These are phyloP conservation scores for Pisolithus microcarpus DNA, from an alignment of 768 basidiomycete genomes.

Conservation along the genomic window DNA sequence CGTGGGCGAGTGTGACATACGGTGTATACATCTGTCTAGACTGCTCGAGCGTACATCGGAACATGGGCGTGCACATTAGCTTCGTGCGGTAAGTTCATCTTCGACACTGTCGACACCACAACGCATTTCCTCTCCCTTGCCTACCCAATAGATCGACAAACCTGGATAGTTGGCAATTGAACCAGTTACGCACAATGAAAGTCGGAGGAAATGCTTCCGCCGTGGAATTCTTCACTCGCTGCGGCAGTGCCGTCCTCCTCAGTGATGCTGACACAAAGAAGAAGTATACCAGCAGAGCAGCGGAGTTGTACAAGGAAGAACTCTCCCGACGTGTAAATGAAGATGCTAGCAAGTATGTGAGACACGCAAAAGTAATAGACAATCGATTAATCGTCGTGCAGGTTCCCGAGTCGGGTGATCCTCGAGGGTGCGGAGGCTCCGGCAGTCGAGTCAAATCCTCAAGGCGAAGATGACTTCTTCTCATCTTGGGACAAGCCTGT, in stretches of 20 bases:
- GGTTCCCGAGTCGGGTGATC: constrained; percentile 68
- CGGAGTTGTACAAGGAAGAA: constrained; percentile 89
- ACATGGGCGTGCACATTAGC: constrained; percentile 96
- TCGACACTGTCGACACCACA: background rate
- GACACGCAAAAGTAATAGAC: background rate
- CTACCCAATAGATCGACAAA: constrained; percentile 73
- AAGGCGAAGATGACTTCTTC: constrained; percentile 89
- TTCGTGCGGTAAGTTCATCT: constrained; percentile 73
- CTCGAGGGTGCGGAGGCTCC: constrained; percentile 72
- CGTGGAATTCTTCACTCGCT: constrained; percentile 82
- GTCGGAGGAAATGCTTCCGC: constrained; percentile 87
- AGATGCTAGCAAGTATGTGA: constrained; percentile 57
- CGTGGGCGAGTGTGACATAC: constrained; percentile 95
- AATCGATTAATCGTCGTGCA: constrained; percentile 24
- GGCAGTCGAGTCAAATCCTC: constrained; percentile 33
- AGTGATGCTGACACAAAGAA: constrained; percentile 75
- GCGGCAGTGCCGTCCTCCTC: constrained; percentile 69
- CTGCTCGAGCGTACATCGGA: constrained; percentile 91
- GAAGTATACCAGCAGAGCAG: constrained; percentile 80
- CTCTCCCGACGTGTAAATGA: constrained; percentile 72
- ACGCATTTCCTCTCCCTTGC: constrained; percentile 5
- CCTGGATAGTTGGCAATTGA: constrained; percentile 88
- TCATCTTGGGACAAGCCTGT: constrained; percentile 89
- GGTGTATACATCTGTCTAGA: constrained; percentile 97
- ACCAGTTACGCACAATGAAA: constrained; percentile 93